phyloP scores from a whole-genome alignment of 1,139 yeast species.

The Suhomyces choctaworum region DNA sequence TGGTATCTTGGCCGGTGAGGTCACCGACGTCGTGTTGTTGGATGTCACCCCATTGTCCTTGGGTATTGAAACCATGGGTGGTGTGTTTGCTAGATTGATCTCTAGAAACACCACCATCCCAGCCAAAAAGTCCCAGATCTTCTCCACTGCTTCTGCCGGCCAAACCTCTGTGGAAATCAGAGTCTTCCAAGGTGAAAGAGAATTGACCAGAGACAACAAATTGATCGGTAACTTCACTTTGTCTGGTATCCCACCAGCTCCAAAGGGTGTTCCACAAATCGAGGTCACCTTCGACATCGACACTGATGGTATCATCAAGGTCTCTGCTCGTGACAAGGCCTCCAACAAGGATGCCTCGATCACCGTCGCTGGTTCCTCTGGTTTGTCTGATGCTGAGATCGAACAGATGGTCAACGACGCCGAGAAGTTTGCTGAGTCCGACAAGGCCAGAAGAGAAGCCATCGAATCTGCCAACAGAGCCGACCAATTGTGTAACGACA shows the following conservation, averaged over 20 bases:
- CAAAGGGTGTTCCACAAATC: constrained; percentile 99
- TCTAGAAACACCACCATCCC: constrained; percentile 98
- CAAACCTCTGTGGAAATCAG: constrained; percentile 98
- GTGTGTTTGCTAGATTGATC: constrained; percentile 96
- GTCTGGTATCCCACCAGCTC: constrained; percentile 97
- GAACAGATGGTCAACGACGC: constrained; percentile 99
- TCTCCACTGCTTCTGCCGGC: constrained; percentile 98
- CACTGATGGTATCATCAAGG: constrained; percentile 99
- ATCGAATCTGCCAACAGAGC: constrained; percentile 97
- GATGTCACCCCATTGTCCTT: constrained; percentile 97
- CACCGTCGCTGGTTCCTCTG: constrained; percentile 98
- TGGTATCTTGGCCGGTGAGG: constrained; percentile 98
- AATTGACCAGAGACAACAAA: constrained; percentile 97
- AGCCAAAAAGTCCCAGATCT: constrained; percentile 93
- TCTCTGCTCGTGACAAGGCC: constrained; percentile 97
- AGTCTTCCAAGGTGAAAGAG: constrained; percentile 99
- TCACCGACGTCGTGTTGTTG: constrained; percentile 88
- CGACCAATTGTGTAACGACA: constrained; percentile 93
- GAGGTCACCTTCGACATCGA: constrained; percentile 98
- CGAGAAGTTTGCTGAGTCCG: constrained; percentile 95
- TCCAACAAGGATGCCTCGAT: constrained; percentile 97
- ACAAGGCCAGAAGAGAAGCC: constrained; percentile 91
- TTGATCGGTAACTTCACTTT: constrained; percentile 96
- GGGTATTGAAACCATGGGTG: constrained; percentile 99
- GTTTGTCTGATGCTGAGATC: constrained; percentile 93